Conservation (phyloP, 2,329 filamentous ascomycete genomes). For the Fusarium palustre region DNA sequence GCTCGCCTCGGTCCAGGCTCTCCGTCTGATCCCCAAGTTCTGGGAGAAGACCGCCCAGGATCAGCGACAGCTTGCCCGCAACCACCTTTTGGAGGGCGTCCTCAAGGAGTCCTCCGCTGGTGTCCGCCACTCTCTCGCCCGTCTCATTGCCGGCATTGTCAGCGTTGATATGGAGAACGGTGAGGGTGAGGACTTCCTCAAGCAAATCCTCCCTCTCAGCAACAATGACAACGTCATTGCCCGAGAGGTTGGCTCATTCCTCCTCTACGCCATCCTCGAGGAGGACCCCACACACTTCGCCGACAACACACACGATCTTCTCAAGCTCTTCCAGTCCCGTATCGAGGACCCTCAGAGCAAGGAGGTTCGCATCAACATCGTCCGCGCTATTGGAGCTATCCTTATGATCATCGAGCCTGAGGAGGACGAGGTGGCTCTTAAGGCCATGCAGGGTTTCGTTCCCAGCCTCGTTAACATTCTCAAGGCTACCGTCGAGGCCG, state of each 20-base stretch:
- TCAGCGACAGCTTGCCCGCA: constrained; percentile 83
- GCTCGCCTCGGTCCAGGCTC: constrained; percentile 89
- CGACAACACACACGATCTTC: constrained; percentile 82
- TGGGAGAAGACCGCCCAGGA: constrained; percentile 80
- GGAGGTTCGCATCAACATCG: constrained; percentile 94
- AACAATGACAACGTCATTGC: constrained; percentile 80
- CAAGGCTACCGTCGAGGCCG: constrained; percentile 81
- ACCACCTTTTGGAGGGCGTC: constrained; percentile 85
- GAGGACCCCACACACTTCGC: constrained; percentile 86
- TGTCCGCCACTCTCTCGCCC: constrained; percentile 86
- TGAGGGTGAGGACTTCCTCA: constrained; percentile 85
- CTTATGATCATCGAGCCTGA: constrained; percentile 90
- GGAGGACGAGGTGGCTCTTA: constrained; percentile 79
- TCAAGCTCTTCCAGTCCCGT: constrained; percentile 85
- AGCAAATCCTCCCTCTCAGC: constrained; percentile 81
- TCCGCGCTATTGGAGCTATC: constrained; percentile 88
- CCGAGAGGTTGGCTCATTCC: constrained; percentile 91
- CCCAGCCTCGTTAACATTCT: constrained; percentile 91
- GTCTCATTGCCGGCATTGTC: constrained; percentile 88
- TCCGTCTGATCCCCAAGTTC: constrained; percentile 85
- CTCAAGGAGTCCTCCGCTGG: constrained; percentile 81
- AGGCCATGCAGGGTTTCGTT: constrained; percentile 81
- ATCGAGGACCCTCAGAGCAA: constrained; percentile 91
- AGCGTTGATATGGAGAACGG: constrained; percentile 79
- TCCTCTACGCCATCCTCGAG: constrained; percentile 92